Evolutionary conservation across 2,329 filamentous ascomycete genomes (phyloP).

Genomic region (Cytospora leucostoma): DNA sequence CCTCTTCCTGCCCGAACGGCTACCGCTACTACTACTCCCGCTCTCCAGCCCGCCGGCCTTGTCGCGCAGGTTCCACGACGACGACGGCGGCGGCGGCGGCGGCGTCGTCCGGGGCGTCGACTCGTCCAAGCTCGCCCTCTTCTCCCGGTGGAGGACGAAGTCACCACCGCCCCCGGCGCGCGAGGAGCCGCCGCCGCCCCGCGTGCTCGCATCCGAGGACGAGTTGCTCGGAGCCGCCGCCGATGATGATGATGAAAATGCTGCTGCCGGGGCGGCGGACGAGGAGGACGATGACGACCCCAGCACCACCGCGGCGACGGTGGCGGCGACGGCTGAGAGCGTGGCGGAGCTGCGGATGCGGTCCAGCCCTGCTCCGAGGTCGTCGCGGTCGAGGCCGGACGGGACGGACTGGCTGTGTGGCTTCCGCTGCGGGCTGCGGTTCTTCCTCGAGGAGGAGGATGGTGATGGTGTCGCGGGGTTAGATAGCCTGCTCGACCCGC

Average conservation of each 20-base stretch:
- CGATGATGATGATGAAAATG: too few relatives aligned
- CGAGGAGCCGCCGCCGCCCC: neutral
- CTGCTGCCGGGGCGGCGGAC: neutral
- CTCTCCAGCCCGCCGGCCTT: constrained; percentile 18
- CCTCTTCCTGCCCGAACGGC: constrained; percentile 22
- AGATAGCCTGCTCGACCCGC: neutral
- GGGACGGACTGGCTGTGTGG: constrained; percentile 24
- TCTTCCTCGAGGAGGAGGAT: constrained; percentile 21
- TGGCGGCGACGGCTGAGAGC: constrained; percentile 14
- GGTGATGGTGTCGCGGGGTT: neutral
- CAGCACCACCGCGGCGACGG: constrained; percentile 10
- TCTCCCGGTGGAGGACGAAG: constrained; percentile 4
- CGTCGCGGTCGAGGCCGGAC: constrained; percentile 15
- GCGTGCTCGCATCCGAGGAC: constrained; percentile 5
- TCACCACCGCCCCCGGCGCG: constrained; percentile 6
- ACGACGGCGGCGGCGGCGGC: constrained; percentile 7
- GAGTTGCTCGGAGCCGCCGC: neutral
- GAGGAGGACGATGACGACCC: constrained; percentile 8
- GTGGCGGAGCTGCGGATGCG: constrained; percentile 10
- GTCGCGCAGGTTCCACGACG: constrained; percentile 11
- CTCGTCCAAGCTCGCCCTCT: constrained; percentile 22
- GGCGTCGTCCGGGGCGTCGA: constrained; percentile 8
- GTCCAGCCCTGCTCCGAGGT: neutral
- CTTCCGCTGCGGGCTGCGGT: constrained; percentile 25
- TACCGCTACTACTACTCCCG: constrained; percentile 8